Evolutionary conservation across 352 stramenopile species (phyloP), one percentile per base, ranked within the genome.

Genomic region (Halophytophthora polymorphica): DNA sequence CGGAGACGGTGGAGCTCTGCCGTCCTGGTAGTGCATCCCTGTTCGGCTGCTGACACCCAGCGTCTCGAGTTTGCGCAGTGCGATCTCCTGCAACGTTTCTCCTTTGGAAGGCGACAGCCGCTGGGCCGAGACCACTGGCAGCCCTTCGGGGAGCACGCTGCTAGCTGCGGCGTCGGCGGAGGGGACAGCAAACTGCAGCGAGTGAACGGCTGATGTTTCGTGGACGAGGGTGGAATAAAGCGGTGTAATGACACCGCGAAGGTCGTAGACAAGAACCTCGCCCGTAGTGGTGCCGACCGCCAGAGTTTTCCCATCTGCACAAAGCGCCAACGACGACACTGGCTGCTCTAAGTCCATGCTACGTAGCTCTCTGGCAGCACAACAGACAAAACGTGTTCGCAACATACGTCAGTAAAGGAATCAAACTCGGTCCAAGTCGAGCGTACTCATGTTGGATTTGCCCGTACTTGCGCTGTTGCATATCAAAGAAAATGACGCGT

Each of bases 401-500:
- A 42, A 21, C n/a, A 29, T 25, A 17, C 6, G 15, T 12, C n/a
- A 28, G 22, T 19, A 53, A 28, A 28, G 21, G 48, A 42, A 22
- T 42, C 28, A 60, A 34, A 43, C 25, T 23, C 10, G 21, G 34
- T 23, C 1, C 15, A 45, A 56, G 19, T 13, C 12, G 33, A n/a
- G 38, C 33, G 49, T 43, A 12, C 53, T 25, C 36, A 35, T 11
- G 6, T 34, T 50, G 36, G 12, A 2, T 15, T 17, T 25, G 17
- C 19, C 44, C 69, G 18, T 76, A 90, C 80, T 73, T 77, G 35
- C 71, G 61, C 50, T 87, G 75, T 2, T 69, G 55, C 0, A 70
- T 85, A 54, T 90, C 80, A 42, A 79, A 87, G 60, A 90, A 90
- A n/a, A 86, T 64, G 2, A 90, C 73, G 41, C 80, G 72, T 1